Evolutionary conservation across 2,329 filamentous ascomycete species (phyloP).

Genomic region (Penicillium sp.): DNA sequence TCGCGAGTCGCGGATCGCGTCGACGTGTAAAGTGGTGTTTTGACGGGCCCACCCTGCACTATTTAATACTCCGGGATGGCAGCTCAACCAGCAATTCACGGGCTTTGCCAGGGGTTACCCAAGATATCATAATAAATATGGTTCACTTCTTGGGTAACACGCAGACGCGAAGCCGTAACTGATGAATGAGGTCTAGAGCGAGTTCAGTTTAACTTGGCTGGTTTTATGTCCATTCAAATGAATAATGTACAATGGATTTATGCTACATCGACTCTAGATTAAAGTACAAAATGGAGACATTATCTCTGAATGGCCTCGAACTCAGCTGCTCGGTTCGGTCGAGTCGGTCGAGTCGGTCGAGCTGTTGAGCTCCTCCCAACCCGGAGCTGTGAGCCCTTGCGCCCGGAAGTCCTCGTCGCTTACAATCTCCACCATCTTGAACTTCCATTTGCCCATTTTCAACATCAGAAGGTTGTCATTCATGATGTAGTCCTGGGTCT

Average conservation of each 20-base stretch:
- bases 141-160: too few species aligned
- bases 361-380: slow-evolving; percentile 44
- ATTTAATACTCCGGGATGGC: neutral
- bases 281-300: slow-evolving; percentile 13
- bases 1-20: slow-evolving; percentile 22
- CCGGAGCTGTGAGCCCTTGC: slow-evolving; percentile 46
- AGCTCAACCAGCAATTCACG: too few species aligned
- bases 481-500: slow-evolving; percentile 48
- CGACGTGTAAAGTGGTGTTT: slow-evolving; percentile 39
- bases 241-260: slow-evolving; percentile 36
- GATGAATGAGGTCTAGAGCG: too few species aligned
- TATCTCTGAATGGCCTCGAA: neutral
- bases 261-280: slow-evolving; percentile 6
- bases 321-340: neutral
- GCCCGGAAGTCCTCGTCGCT: slow-evolving; percentile 51
- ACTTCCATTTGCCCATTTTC: slow-evolving; percentile 57
- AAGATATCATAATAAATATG: too few species aligned
- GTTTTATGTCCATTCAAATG: too few species aligned
- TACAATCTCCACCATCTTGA: slow-evolving; percentile 54
- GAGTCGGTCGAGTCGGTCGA: slow-evolving; percentile 5
- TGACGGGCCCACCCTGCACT: neutral
- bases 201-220: too few species aligned
- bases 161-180: too few species aligned
- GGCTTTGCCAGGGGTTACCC: too few species aligned
- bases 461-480: slow-evolving; percentile 52